Percentiles rank a stretch among this genome's conserved stretches.
Conservation (phyloP, 1,284 basidiomycete species). For the Microbotryomycetes sp. region DNA sequence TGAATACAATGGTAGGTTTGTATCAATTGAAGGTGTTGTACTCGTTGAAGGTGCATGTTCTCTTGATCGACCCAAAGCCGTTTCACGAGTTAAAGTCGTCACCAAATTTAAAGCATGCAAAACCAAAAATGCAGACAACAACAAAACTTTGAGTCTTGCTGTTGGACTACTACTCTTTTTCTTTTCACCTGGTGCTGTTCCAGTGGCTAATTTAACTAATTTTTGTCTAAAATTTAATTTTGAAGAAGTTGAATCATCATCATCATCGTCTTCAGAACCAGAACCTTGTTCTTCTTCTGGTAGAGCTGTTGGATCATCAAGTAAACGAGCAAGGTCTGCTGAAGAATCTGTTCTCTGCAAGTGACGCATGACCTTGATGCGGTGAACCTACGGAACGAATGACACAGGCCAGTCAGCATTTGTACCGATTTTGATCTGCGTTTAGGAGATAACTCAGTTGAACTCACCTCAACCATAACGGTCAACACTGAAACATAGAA, state of each 20-base stretch:
- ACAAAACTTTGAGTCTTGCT: constrained; percentile 78
- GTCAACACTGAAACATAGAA: constrained; percentile 84
- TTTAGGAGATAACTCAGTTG: neutral
- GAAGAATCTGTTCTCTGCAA: constrained; percentile 39
- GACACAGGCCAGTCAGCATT: constrained; percentile 40
- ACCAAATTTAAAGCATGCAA: constrained; percentile 88
- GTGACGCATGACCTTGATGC: constrained; percentile 54
- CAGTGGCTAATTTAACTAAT: constrained; percentile 31
- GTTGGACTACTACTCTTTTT: constrained; percentile 66
- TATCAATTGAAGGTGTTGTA: constrained; percentile 33
- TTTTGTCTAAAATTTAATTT: constrained; percentile 26
- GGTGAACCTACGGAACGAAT: constrained; percentile 45
- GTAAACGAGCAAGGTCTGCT: constrained; percentile 34
- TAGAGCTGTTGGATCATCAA: constrained; percentile 35
- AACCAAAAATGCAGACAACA: constrained; percentile 76
- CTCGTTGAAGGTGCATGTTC: constrained; percentile 21
- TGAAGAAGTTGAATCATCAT: neutral
- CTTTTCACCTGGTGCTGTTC: constrained; percentile 34
- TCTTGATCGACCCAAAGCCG: constrained; percentile 52
- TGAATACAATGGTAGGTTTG: constrained; percentile 52
- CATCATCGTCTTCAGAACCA: constrained; percentile 29
- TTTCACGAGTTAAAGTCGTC: constrained; percentile 77
- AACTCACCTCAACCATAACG: constrained; percentile 82
- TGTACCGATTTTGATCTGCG: too few species aligned
- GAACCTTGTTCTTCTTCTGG: constrained; percentile 31